Percentiles rank a stretch among this genome's conserved stretches.
These are phyloP conservation scores for Helminthosporium solani DNA, from an alignment of 2,329 filamentous ascomycete genomes.

Conservation along the genomic window DNA sequence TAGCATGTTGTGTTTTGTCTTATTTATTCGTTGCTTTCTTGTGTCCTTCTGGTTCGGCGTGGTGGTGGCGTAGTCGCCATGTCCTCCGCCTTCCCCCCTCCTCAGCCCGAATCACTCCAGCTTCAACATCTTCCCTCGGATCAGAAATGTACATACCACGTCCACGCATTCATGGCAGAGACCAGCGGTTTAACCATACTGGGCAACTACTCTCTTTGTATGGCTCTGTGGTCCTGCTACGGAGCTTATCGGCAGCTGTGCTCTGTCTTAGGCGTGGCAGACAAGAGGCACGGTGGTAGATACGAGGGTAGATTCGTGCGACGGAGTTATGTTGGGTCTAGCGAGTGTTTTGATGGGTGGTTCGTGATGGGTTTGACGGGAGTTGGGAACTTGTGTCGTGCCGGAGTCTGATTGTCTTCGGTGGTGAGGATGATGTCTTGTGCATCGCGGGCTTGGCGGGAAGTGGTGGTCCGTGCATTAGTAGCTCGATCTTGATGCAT, in stretches of 20 bases:
- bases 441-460: not conserved
- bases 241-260: not conserved
- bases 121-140: not conserved
- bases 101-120: not conserved
- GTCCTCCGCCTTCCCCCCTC: too few relatives aligned
- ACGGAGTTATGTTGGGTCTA: not conserved
- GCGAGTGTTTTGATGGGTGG: not conserved
- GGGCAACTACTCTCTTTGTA: slow-evolving; percentile 5
- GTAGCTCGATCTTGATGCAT: not conserved
- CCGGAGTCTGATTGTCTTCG: too few relatives aligned
- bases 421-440: not conserved
- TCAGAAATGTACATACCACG: slow-evolving; percentile 65
- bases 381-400: not conserved
- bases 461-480: not conserved
- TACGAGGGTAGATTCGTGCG: not conserved
- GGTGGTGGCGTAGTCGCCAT: too few relatives aligned
- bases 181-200: slow-evolving; percentile 98
- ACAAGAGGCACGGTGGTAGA: not conserved
- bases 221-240: not conserved
- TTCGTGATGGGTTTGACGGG: not conserved
- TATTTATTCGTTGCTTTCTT: too few relatives aligned
- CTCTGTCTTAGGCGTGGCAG: not conserved
- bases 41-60: too few relatives aligned
- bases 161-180: slow-evolving; percentile 89
- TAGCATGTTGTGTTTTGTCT: slow-evolving; percentile 15